Base-by-base conservation (phyloP, 345 rosid genomes). In the Euclidium syriacum region DNA sequence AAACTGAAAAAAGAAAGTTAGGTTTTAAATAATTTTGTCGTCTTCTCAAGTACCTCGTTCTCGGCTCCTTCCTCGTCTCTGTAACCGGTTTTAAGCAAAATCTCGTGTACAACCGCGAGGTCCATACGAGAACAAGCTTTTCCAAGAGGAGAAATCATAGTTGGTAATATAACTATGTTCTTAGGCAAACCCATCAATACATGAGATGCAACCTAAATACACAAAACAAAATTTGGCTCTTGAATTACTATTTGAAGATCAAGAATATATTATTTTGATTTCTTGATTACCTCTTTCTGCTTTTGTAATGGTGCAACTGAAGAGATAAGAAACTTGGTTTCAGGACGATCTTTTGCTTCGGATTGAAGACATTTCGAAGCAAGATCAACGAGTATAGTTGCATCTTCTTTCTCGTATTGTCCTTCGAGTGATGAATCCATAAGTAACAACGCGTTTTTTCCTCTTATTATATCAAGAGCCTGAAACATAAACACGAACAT, bases 51-150 rank as follows among this genome's bases (percentile, higher is more conserved):
- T 59, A 81, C 85, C 83, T 80, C 84, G 64, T 77, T 80, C 50
- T 77, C 87, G 15, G 87, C 85, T 51, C 91, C 90, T 65, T 85
- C 91, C 49, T 85, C 91, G 57, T 85, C 91, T 70, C 78, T 82
- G 34, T 85, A 85, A 68, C 87, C 87, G 8, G 82, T 73, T 72
- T 85, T 85, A 50, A 80, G 81, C 72, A 85, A 70, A 52, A 82
- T 74, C 23, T 82, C 91, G 26, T 82, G 85, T 44, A 85, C 82
- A 7, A 84, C 81, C n/a, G 75, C 75, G 26, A 87, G 86, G 73
- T 90, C 95, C 88, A 75, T 85, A 54, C 77, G 73, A 0, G 77
- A 51, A 58, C 73, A 68, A 33, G 73, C 73, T 5, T 68, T 50
- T 49, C 60, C 65, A 22, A 61, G 55, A 25, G 55, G 65, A 61